phyloP scores from a whole-genome alignment of 768 basidiomycete genomes.

The Termitomyces titanicus region DNA sequence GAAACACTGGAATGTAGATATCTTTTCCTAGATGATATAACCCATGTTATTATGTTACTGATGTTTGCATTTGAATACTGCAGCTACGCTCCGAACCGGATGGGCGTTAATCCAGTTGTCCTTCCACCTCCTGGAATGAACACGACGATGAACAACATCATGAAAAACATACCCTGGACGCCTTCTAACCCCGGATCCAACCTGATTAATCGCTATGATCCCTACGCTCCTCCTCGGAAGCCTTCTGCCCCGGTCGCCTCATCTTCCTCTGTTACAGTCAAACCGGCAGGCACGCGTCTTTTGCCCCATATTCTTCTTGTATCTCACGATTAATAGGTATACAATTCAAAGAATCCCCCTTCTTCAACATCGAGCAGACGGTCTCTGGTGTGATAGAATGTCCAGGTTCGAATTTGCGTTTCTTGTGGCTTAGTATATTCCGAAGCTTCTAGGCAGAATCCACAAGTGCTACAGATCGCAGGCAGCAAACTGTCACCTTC shows the following conservation, averaged over 20 bases:
- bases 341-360: slow-evolving; percentile 79
- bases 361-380: slow-evolving; percentile 62
- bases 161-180: slow-evolving; percentile 28
- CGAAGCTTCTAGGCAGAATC: slow-evolving; percentile 50
- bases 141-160: slow-evolving; percentile 20
- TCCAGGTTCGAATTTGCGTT: slow-evolving; percentile 50
- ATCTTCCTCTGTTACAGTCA: slow-evolving; percentile 25
- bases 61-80: not conserved
- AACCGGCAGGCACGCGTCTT: slow-evolving; percentile 25
- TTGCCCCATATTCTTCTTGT: not conserved
- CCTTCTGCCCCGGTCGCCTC: slow-evolving; percentile 33
- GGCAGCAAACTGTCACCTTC: slow-evolving; percentile 58
- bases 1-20: slow-evolving; percentile 64
- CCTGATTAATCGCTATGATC: slow-evolving; percentile 52
- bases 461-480: slow-evolving; percentile 71
- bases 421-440: not conserved
- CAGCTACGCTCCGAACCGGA: slow-evolving; percentile 19
- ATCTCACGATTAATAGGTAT: slow-evolving; percentile 41
- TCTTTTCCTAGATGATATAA: not conserved
- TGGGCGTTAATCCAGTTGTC: slow-evolving; percentile 13
- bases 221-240: slow-evolving; percentile 60
- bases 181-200: slow-evolving; percentile 28
- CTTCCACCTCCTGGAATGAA: slow-evolving; percentile 16
- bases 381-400: slow-evolving; percentile 70
- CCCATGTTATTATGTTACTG: not conserved